Evolutionary conservation across 768 basidiomycete species (phyloP).

Genomic region (Boletus subcaerulescens): DNA sequence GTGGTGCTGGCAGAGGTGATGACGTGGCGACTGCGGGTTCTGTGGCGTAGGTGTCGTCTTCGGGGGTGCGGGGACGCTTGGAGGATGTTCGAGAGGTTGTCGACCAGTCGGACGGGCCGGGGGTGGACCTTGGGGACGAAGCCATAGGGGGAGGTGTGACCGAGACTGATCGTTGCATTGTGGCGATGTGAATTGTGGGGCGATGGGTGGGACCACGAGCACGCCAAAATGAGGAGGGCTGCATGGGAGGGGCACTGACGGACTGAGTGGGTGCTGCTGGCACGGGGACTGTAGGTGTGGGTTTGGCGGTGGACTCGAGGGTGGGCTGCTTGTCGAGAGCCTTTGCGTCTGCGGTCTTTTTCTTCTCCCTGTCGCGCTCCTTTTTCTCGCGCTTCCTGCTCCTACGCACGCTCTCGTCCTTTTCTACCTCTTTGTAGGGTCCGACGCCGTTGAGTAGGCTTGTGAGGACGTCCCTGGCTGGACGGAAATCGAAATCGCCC

Average conservation of each 20-base stretch:
- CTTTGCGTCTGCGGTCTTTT: conserved; percentile 37
- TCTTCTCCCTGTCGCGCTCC: conserved; percentile 51
- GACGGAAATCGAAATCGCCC: conserved; percentile 67
- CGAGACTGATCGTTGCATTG: conserved; percentile 66
- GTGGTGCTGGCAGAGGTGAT: conserved; percentile 24
- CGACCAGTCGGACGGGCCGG: conserved; percentile 72
- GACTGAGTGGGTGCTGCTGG: conserved; percentile 19
- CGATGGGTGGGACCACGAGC: conserved; percentile 40
- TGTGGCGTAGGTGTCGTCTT: conserved; percentile 49
- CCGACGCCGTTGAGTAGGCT: conserved; percentile 75
- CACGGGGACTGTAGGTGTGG: conserved; percentile 18
- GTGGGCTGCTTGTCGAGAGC: conserved; percentile 34
- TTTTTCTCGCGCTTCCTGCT: conserved; percentile 48
- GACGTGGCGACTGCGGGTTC: conserved; percentile 22
- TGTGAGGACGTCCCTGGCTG: conserved; percentile 72
- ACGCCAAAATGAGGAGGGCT: conserved; percentile 59
- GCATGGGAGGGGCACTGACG: conserved; percentile 30
- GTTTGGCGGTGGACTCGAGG: conserved; percentile 11
- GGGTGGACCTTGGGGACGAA: conserved; percentile 69
- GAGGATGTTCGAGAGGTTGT: conserved; percentile 75
- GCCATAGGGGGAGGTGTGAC: conserved; percentile 69
- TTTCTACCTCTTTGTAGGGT: conserved; percentile 61
- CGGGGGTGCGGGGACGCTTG: conserved; percentile 74
- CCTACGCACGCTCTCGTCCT: conserved; percentile 54
- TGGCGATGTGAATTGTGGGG: conserved; percentile 70